Evolutionary conservation across 306 rosid species (phyloP), one percentile per base, ranked within the genome.

Genomic region (Cicer bijugum): DNA sequence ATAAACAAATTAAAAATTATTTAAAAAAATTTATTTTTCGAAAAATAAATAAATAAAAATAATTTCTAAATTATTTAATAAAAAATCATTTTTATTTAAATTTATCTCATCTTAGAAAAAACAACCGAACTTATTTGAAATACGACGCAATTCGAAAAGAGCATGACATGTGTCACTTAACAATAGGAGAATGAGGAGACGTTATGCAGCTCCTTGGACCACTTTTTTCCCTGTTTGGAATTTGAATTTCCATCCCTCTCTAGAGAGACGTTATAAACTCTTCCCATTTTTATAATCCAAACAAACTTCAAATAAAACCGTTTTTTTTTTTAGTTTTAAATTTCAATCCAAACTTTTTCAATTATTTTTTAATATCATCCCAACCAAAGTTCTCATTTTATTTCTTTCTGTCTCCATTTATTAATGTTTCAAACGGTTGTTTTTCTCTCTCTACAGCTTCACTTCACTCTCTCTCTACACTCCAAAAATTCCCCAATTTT

Each of bases 181-280:
- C 17, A 23, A 82, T 28, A 35, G 67, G 71, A 0, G 5, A 43
- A 6, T 0, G 1, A 1, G 0, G 88, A 78, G 20, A 81, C 69
- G 75, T 37, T 82, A 83, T 75, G 84, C 52, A 59, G 57, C 73
- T 53, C 83, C 77, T 68, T 12, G 69, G 82, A 35, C 67, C 64
- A 58, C 82, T 9, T n/a, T 59, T 57, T 57, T 83, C 74, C 63
- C 65, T 80, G 75, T 85, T 87, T 76, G 86, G 91, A 92, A 86
- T 92, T 92, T 90, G 97, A 92, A 92, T 82, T 79, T 69, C 3
- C 66, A 83, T 39, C 88, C 81, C 92, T 73, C 84, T 43, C 81
- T 15, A 78, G 39, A 90, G 92, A 89, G 98, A 92, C 98, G 98
- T 90, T 92, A 66, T 8, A 77, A 79, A 14, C 69, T 85, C 81